Base-by-base conservation (phyloP, 208 protist species). In the Trypanosoma lewisi region DNA sequence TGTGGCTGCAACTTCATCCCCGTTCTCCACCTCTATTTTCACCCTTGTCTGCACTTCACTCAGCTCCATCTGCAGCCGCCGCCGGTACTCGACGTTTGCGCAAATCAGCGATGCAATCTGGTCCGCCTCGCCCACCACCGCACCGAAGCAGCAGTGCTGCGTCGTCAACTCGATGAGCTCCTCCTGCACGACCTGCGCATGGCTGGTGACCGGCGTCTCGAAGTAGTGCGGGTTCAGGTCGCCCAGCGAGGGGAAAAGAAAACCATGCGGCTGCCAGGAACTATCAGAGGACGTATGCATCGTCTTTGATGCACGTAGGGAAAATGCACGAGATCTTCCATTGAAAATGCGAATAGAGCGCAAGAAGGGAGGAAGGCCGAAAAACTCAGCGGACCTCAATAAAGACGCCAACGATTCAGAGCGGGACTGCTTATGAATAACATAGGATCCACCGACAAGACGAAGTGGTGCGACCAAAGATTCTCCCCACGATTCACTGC, bases 301-400 rank as follows among this genome's bases (percentile, higher is more conserved):
- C 28, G 31, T 52, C 0, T 19, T 28, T 21, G 9, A 12, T 3
- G 48, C 12, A 4, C 56, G 45, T 17, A 9, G 0, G 21, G 28
- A 17, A 61, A 36, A 50, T 3, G 36, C 21, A 33, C 47, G 53
- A n/a, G 14, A 0, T 36, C 41, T 23, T 28, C 59, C 67, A 62
- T 30, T 41, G 14, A 47, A 51, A 17, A 70, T 44, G 6, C 89
- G 85, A 48, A 95, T 87, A n/a, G 82, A 92, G 7, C 89, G 83
- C 51, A 95, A 67, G 63, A 95, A 91, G n/a, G 80, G 79, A 2
- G 89, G 89, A n/a, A 95, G 69, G 0, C 89, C 89, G 62, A 89
- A 92, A 42, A 91, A 80, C 60, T 88, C 76, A 3, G 75, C 78
- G 47, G 77, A 78, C 17, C 50, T 63, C 17, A 95, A 64, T 12